Evolutionary conservation across 352 stramenopile species (phyloP), one percentile per base, ranked within the genome.

Genomic region (Phytophthora sansomeana): DNA sequence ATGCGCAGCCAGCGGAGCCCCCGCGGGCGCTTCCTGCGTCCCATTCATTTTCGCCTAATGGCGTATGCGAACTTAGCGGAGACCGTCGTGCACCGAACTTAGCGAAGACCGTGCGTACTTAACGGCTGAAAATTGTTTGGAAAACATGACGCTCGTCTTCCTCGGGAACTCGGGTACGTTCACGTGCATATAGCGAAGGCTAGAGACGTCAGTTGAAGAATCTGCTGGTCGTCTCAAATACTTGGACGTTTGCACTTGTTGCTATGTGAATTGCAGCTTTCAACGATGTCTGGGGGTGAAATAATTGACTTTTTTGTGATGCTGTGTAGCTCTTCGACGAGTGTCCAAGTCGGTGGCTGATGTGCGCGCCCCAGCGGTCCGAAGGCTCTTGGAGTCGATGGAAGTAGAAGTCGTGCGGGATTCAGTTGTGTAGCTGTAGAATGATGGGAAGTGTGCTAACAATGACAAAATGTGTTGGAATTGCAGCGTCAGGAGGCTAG

Each of bases 291-390:
- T 56, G 19, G 51, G 43, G 35, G 28, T 52, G 69, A 57, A 72
- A 19, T 48, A 57, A 61, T 21, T 36, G 16, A 13, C 1, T 43
- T 26, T n/a, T 67, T 58, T 39, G 24, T 66, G 28, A 49, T 17
- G 28, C 4, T 58, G 4, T 49, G 26, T 16, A 91, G 87, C 87
- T 30, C 72, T 95, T 17, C 83, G 87, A 17, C 82, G 83, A 36
- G 51, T 95, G 28, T 91, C 85, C 56, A 92, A 89, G 62, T 71
- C 61, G 24, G 83, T 95, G 17, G 77, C 78, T 11, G 75, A 95
- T 53, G 73, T 82, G 33, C 78, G 69, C 17, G 67, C 85, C 4
- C 70, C 81, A 16, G 72, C 74, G 10, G 72, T 95, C 35, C 69
- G 63, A 14, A 68, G 75, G 43, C 36, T 93, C 10, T 69, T 95